Evolutionary conservation across 805 yeast genomes (phyloP), one percentile per base, ranked within the genome.

Genomic region (Yarrowia deformans): DNA sequence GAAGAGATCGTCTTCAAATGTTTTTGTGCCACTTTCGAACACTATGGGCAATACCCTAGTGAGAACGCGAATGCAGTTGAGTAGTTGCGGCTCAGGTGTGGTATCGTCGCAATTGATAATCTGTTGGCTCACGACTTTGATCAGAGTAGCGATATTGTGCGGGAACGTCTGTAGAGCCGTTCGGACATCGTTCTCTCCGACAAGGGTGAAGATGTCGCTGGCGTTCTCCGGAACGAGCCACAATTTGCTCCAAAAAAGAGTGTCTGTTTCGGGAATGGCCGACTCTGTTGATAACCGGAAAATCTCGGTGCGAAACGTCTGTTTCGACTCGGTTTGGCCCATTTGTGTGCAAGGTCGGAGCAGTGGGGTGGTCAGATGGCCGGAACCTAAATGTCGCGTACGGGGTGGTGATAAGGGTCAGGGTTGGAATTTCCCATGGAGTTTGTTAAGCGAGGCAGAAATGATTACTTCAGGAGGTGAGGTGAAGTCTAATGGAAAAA

Each of bases 291-390:
- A 48, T 6, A 63, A 19, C 12, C 68, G 55, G 29, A 63, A 49
- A 48, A 63, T 49, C 55, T 63, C 68, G n/a, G 43, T 48, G 46
- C 68, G 68, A 49, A 63, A 63, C 37, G 68, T 40, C 56, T 63
- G 68, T 39, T 63, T 63, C 46, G 68, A 63, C 56, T 63, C 68
- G 8, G 56, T 49, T 48, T 63, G 68, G 29, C 68, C 68, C 68
- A 63, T 61, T 10, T 2, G 32, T 18, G 19, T 35, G 66, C 9
- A 6, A 8, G 5, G 34, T 58, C 42, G 50, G 6, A 3, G 13
- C 16, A 19, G 16, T 54, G 60, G 23, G 45, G 60, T 37, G 60
- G 60, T 23, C 34, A 37, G 45, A 18, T 8, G 35, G 58, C n/a
- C 43, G 18, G 18, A 54, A 54, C 34, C 45, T 54, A 37, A 54